Evolutionary conservation across 139 green algal species (phyloP).

Genomic region (Dunaliella primolecta): DNA sequence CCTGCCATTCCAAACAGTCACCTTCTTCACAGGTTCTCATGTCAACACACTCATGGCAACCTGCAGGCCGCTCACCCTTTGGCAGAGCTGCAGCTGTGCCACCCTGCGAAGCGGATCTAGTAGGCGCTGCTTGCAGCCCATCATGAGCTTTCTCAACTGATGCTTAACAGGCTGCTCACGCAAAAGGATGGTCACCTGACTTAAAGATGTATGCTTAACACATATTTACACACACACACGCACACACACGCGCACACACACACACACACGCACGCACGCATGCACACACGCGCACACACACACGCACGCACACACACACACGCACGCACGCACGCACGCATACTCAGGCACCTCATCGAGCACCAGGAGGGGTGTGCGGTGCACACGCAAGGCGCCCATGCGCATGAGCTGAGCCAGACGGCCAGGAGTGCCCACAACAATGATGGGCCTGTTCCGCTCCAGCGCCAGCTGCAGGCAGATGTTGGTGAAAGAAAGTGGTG

Average conservation of each 20-base stretch:
- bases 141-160: too few relatives aligned
- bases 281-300: neutral
- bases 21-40: too few relatives aligned
- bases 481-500: too few relatives aligned
- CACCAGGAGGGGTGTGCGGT: constrained; percentile 37
- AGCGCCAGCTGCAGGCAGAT: constrained; percentile 65
- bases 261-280: constrained; percentile 4
- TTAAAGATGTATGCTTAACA: too few relatives aligned
- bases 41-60: too few relatives aligned
- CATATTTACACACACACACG: neutral
- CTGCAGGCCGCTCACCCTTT: too few relatives aligned
- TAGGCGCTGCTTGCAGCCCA: too few relatives aligned
- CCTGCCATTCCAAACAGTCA: too few relatives aligned
- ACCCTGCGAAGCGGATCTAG: too few relatives aligned
- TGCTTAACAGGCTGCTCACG: too few relatives aligned
- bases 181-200: too few relatives aligned
- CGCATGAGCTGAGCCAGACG: constrained; percentile 80
- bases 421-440: constrained; percentile 95
- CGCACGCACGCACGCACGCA: neutral
- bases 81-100: too few relatives aligned
- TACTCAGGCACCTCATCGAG: constrained; percentile 31
- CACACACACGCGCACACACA: neutral
- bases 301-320: neutral
- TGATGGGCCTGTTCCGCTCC: constrained; percentile 68
- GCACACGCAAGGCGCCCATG: constrained; percentile 54